These are phyloP conservation scores for Persicaria maculosa DNA, from an alignment of 148 eudicot genomes.

Conservation along the genomic window DNA sequence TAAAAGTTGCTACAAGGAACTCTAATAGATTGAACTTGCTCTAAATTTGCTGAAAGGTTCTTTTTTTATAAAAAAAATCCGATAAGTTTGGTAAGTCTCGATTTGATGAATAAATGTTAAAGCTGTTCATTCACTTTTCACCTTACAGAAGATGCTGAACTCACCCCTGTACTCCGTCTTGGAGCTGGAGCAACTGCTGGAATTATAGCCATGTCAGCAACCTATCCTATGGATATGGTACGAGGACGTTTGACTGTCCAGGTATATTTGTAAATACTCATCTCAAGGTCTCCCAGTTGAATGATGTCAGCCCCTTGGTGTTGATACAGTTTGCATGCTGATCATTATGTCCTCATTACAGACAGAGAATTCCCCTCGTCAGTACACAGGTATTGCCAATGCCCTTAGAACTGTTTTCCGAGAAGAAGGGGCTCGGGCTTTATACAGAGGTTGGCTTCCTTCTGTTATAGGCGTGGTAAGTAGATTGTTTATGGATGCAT, in stretches of 20 bases:
- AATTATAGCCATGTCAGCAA: slow-evolving; percentile 93
- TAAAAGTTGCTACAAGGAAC: background rate
- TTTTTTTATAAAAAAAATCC: no score
- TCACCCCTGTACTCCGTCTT: slow-evolving; percentile 82
- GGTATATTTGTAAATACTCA: slow-evolving; percentile 31
- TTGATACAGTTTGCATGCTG: background rate
- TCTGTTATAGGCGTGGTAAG: slow-evolving; percentile 98
- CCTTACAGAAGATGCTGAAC: slow-evolving; percentile 67
- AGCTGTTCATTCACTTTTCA: slow-evolving; percentile 1
- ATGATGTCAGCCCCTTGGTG: background rate
- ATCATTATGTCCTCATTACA: slow-evolving; percentile 20
- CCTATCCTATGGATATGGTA: slow-evolving; percentile 94
- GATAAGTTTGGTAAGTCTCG: background rate
- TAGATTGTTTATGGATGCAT: background rate
- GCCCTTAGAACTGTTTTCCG: slow-evolving; percentile 64
- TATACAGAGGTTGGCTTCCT: slow-evolving; percentile 96
- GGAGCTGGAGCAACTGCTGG: slow-evolving; percentile 98
- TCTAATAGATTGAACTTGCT: background rate
- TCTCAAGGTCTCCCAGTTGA: background rate
- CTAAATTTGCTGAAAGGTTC: no score
- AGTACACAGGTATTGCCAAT: slow-evolving; percentile 77
- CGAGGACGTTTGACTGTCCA: slow-evolving; percentile 91
- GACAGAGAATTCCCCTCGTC: slow-evolving; percentile 76
- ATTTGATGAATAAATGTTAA: background rate
- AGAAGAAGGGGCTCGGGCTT: slow-evolving; percentile 80